phyloP scores from a whole-genome alignment of 805 yeast species.

The Myxozyma neotropica region DNA sequence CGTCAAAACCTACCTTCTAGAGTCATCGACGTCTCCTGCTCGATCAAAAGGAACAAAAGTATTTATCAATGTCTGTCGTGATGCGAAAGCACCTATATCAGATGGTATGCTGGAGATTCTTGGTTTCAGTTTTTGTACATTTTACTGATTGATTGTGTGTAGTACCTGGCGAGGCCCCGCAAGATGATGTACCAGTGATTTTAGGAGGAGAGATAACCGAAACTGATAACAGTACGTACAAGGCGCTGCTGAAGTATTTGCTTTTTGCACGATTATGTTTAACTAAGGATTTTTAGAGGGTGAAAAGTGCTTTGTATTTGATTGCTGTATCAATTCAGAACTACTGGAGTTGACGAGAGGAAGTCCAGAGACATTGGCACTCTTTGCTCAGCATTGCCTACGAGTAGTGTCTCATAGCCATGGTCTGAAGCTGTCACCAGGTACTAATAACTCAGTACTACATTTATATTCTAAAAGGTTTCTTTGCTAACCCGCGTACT shows the following conservation, averaged over 20 bases:
- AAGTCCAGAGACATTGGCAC: constrained; percentile 61
- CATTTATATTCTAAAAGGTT: no score
- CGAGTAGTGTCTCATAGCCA: constrained; percentile 70
- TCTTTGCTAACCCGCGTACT: neutral
- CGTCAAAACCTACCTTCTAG: constrained; percentile 60
- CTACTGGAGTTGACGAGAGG: constrained; percentile 64
- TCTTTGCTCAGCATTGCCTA: constrained; percentile 79
- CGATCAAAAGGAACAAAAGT: constrained; percentile 55
- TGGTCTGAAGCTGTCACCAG: constrained; percentile 57
- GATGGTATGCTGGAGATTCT: constrained; percentile 35
- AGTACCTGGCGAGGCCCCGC: constrained; percentile 1
- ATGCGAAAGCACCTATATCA: constrained; percentile 67
- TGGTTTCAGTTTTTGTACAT: no score
- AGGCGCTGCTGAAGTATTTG: no score
- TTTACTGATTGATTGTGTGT: neutral
- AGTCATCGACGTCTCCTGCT: constrained; percentile 40
- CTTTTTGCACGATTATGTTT: no score
- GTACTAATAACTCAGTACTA: neutral
- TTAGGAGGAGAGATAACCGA: constrained; percentile 59
- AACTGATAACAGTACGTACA: constrained; percentile 57
- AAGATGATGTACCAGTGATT: constrained; percentile 59
- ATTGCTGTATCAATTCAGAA: constrained; percentile 71
- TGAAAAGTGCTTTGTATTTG: constrained; percentile 62
- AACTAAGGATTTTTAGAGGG: constrained; percentile 46
- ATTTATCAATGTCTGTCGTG: constrained; percentile 77